Percentiles rank a stretch among this genome's conserved stretches.
phyloP scores from a whole-genome alignment of 768 basidiomycete genomes.

The Leccinum rimulosum region DNA sequence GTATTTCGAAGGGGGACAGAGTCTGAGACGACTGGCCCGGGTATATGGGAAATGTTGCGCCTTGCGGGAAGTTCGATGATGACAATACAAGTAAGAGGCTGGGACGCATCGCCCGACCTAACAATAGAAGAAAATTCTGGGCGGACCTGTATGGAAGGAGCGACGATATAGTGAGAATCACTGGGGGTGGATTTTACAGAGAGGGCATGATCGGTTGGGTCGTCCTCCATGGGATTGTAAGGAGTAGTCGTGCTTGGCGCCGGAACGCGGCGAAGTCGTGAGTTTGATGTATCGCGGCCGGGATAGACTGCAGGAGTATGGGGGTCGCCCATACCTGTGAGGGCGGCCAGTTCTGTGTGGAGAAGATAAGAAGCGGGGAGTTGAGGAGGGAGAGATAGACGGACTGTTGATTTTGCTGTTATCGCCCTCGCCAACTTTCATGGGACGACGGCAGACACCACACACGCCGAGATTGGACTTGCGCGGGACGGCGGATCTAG shows the following conservation, averaged over 20 bases:
- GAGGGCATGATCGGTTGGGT: constrained; percentile 65
- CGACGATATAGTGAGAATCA: constrained; percentile 72
- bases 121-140: constrained; percentile 87
- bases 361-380: constrained; percentile 7
- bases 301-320: constrained; percentile 57
- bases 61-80: constrained; percentile 89
- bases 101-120: constrained; percentile 63
- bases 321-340: constrained; percentile 84
- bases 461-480: constrained; percentile 90
- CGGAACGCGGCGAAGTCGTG: constrained; percentile 33
- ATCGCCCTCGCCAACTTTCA: constrained; percentile 92
- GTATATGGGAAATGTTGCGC: constrained; percentile 48
- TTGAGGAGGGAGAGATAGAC: constrained; percentile 17
- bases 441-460: constrained; percentile 93
- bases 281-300: constrained; percentile 54
- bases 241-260: constrained; percentile 23
- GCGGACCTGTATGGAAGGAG: constrained; percentile 90
- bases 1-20: constrained; percentile 37
- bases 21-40: constrained; percentile 53
- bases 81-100: constrained; percentile 91
- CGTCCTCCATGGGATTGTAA: constrained; percentile 80
- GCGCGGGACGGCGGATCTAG: constrained; percentile 52
- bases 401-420: constrained; percentile 84
- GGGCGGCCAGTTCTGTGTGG: constrained; percentile 79
- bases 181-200: constrained; percentile 47